A percentile compares a stretch with the other conserved stretches of the same genome.
Evolutionary conservation across 805 yeast species (phyloP).

Genomic region (Candida silvicultrix): DNA sequence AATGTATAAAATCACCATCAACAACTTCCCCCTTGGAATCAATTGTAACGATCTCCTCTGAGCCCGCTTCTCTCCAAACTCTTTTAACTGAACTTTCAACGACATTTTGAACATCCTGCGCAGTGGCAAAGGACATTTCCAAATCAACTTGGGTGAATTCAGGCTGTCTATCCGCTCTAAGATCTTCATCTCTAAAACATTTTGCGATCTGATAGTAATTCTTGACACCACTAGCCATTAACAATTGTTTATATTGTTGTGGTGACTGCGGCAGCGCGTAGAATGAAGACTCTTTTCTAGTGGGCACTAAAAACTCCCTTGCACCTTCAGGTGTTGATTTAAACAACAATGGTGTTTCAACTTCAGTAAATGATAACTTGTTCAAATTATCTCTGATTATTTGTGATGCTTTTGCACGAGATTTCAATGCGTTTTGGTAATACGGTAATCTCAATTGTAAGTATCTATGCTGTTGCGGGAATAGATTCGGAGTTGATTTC

Average conservation of each 20-base stretch:
- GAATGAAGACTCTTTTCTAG: slow-evolving; percentile 53
- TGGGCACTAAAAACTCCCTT: slow-evolving; percentile 90
- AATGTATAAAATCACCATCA: slow-evolving; percentile 28
- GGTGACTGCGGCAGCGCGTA: slow-evolving; percentile 98
- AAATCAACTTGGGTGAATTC: slow-evolving; percentile 97
- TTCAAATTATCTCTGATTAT: slow-evolving; percentile 38
- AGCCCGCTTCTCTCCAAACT: slow-evolving; percentile 49
- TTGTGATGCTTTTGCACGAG: slow-evolving; percentile 50
- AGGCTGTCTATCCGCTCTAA: slow-evolving; percentile 93
- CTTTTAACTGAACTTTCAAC: slow-evolving; percentile 50
- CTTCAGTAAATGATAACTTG: slow-evolving; percentile 54
- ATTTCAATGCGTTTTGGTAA: slow-evolving; percentile 49
- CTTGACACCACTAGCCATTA: slow-evolving; percentile 90
- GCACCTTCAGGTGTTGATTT: slow-evolving; percentile 99
- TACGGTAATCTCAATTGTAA: slow-evolving; percentile 64
- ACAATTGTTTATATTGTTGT: slow-evolving; percentile 90
- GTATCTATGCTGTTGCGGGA: slow-evolving; percentile 78
- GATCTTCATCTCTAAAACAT: slow-evolving; percentile 95
- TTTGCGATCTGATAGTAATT: slow-evolving; percentile 86
- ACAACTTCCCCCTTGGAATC: slow-evolving; percentile 10
- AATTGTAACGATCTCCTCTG: slow-evolving; percentile 20
- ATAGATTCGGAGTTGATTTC: slow-evolving; percentile 45
- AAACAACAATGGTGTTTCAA: slow-evolving; percentile 90
- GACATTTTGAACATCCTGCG: slow-evolving; percentile 57
- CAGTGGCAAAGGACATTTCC: slow-evolving; percentile 81